Conservation (phyloP, 768 basidiomycete species). For the Austroboletus eburneus region DNA sequence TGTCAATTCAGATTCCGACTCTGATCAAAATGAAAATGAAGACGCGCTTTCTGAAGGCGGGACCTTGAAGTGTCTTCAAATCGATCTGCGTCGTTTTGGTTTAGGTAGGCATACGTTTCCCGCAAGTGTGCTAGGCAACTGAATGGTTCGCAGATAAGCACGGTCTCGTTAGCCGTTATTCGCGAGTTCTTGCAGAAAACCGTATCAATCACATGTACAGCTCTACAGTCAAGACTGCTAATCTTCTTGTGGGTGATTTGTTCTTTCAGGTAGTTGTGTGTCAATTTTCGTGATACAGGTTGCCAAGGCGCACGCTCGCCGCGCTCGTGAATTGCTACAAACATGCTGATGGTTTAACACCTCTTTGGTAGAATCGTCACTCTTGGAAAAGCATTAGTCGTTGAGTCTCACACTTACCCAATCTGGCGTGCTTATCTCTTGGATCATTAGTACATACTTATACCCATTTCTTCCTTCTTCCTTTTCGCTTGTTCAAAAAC, state of each 20-base stretch:
- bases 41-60: constrained; percentile 33
- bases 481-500: background rate
- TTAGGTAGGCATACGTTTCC: constrained; percentile 43
- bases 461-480: constrained; percentile 10
- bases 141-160: constrained; percentile 52
- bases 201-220: constrained; percentile 83
- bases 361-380: background rate
- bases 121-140: background rate
- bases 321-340: constrained; percentile 55
- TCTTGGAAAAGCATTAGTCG: constrained; percentile 1
- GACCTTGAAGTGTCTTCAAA: constrained; percentile 64
- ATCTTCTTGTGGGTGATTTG: constrained; percentile 53
- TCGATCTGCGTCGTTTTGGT: constrained; percentile 70
- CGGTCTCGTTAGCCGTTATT: constrained; percentile 74
- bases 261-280: constrained; percentile 1
- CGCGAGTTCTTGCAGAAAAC: constrained; percentile 65
- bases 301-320: constrained; percentile 51
- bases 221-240: constrained; percentile 80
- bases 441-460: too few species aligned
- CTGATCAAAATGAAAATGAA: constrained; percentile 37
- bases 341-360: constrained; percentile 41
- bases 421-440: constrained; percentile 11
- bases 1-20: constrained; percentile 29
- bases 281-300: constrained; percentile 35
- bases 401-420: background rate